Conservation (phyloP, 768 basidiomycete species). For the Mycena epipterygia region DNA sequence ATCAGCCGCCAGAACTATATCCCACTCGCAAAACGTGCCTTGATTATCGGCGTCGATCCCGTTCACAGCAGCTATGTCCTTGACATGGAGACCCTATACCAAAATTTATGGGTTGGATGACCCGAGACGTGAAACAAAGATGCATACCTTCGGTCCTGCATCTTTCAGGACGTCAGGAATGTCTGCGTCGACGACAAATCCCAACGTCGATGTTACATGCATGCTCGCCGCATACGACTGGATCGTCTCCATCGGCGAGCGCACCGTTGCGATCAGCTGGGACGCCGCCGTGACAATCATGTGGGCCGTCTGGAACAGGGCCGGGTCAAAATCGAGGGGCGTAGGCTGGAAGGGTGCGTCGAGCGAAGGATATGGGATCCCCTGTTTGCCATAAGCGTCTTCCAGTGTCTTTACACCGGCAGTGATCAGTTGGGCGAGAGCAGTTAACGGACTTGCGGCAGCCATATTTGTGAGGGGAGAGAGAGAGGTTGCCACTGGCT, state of each 20-base stretch:
- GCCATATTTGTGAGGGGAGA: slow-evolving; percentile 16
- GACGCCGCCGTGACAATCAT: slow-evolving; percentile 46
- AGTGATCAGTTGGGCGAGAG: slow-evolving; percentile 40
- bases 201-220: slow-evolving; percentile 41
- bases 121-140: not conserved
- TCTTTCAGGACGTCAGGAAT: slow-evolving; percentile 52
- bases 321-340: slow-evolving; percentile 39
- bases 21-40: slow-evolving; percentile 37
- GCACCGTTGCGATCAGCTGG: slow-evolving; percentile 44
- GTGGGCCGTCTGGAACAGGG: slow-evolving; percentile 36
- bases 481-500: not conserved
- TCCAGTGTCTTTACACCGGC: slow-evolving; percentile 40
- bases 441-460: slow-evolving; percentile 18
- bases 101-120: slow-evolving; percentile 11
- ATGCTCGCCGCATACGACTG: slow-evolving; percentile 34
- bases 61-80: slow-evolving; percentile 48
- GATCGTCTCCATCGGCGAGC: slow-evolving; percentile 35
- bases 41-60: slow-evolving; percentile 49
- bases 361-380: slow-evolving; percentile 41
- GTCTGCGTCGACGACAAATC: slow-evolving; percentile 49
- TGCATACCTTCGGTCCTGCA: slow-evolving; percentile 41
- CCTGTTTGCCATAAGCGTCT: slow-evolving; percentile 38
- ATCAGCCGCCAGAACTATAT: not conserved
- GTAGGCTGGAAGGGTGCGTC: slow-evolving; percentile 43
- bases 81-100: slow-evolving; percentile 50